phyloP scores from a whole-genome alignment of 2,329 filamentous ascomycete species.

The Ophidiomyces ophidiicola region DNA sequence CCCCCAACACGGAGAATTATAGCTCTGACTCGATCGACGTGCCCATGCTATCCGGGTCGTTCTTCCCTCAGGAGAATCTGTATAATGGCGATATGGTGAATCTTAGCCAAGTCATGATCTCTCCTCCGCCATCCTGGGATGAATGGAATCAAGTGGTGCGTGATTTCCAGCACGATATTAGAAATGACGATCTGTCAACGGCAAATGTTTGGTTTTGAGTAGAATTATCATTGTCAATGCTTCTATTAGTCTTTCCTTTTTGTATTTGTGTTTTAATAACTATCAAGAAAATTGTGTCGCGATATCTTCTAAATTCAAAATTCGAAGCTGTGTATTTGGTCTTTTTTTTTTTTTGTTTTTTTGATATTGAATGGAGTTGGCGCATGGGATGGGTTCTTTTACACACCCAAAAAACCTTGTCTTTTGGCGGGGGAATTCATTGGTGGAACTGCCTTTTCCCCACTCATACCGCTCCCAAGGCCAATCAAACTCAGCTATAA shows the following conservation, averaged over 20 bases:
- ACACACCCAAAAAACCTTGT: no score
- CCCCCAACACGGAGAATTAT: background rate
- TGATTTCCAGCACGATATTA: constrained; percentile 16
- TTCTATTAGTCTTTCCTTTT: no score
- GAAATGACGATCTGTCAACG: constrained; percentile 4
- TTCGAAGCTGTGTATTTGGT: background rate
- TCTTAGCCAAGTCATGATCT: background rate
- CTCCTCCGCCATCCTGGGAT: constrained; percentile 13
- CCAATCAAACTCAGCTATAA: no score
- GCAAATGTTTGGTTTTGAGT: constrained; percentile 12
- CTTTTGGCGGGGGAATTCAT: no score
- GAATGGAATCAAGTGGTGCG: constrained; percentile 16
- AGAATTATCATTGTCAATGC: constrained; percentile 5
- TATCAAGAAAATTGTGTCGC: no score
- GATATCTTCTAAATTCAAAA: background rate
- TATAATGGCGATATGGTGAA: background rate
- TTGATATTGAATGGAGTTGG: no score
- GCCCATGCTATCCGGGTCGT: constrained; percentile 1
- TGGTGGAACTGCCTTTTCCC: no score
- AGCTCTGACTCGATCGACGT: background rate
- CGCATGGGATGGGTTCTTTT: no score
- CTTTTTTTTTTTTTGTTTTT: no score
- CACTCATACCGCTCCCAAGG: no score
- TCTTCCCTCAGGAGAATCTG: constrained; percentile 2
- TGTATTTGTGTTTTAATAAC: no score